Conservation (phyloP, 306 rosid genomes). For the Corylus avellana region DNA sequence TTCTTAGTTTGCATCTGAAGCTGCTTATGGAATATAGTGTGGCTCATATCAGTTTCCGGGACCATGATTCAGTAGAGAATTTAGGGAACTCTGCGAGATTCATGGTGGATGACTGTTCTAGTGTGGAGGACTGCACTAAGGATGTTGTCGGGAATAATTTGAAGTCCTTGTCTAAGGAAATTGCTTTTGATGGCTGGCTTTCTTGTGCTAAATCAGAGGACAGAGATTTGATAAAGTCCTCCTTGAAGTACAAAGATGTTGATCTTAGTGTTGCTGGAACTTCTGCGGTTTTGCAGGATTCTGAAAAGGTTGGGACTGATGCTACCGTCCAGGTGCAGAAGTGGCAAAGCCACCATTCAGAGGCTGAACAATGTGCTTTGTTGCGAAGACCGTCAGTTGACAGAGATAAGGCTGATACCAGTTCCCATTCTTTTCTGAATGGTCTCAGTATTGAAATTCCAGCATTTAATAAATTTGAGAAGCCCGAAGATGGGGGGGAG, state of each 20-base stretch:
- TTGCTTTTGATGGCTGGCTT: conserved; percentile 39
- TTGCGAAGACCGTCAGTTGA: conserved; percentile 33
- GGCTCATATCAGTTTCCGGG: conserved; percentile 47
- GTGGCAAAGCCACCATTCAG: conserved; percentile 38
- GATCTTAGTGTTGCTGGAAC: conserved; percentile 35
- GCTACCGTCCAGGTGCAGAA: conserved; percentile 30
- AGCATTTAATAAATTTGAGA: conserved; percentile 51
- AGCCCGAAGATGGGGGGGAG: conserved; percentile 50
- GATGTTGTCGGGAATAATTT: conserved; percentile 33
- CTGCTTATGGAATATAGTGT: conserved; percentile 68
- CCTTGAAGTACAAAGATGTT: conserved; percentile 25
- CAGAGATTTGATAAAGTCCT: not conserved
- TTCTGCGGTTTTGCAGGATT: conserved; percentile 35
- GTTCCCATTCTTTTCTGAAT: conserved; percentile 47
- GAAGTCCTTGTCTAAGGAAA: conserved; percentile 31
- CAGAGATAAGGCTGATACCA: conserved; percentile 45
- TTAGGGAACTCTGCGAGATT: conserved; percentile 42
- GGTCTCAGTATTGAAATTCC: conserved; percentile 67
- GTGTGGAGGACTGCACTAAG: conserved; percentile 37
- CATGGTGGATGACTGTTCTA: conserved; percentile 37
- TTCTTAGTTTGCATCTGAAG: conserved; percentile 79
- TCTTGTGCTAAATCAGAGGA: conserved; percentile 37
- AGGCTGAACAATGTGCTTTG: conserved; percentile 33
- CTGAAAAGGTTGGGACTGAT: conserved; percentile 35
- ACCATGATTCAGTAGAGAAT: conserved; percentile 39